phyloP scores from a whole-genome alignment of 306 rosid species.

The Prunus fruticosa region DNA sequence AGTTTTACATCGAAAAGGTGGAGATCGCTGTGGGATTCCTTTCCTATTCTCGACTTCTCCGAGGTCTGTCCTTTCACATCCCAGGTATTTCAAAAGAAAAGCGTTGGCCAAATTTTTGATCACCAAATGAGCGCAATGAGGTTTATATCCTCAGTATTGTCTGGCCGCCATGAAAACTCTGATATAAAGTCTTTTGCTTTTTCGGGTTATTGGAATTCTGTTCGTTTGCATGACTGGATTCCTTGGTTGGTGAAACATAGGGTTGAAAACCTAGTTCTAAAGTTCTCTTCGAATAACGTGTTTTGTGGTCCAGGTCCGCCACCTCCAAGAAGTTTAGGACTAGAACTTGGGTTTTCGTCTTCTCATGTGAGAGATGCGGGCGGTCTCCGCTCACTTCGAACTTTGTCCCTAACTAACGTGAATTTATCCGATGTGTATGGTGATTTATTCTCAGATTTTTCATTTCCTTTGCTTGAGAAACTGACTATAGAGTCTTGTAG shows the following conservation, averaged over 20 bases:
- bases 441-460: background rate
- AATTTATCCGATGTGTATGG: background rate
- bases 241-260: background rate
- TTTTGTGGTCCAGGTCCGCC: no score
- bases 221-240: conserved; percentile 4
- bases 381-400: background rate
- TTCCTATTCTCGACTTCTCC: background rate
- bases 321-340: background rate
- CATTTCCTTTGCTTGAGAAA: background rate
- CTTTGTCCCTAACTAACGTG: background rate
- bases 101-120: no score
- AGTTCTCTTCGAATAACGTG: background rate
- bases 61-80: background rate
- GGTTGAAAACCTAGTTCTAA: background rate
- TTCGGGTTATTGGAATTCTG: background rate
- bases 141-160: background rate
- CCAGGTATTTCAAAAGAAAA: no score
- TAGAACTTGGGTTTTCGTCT: background rate
- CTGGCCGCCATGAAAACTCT: background rate
- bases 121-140: background rate
- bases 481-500: background rate
- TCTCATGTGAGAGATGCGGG: background rate
- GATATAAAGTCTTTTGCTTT: conserved; percentile 1
- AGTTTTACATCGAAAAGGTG: background rate
- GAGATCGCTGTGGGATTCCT: background rate